Base-by-base conservation (phyloP, 2,329 filamentous ascomycete species). In the Mariannaea sp. region DNA sequence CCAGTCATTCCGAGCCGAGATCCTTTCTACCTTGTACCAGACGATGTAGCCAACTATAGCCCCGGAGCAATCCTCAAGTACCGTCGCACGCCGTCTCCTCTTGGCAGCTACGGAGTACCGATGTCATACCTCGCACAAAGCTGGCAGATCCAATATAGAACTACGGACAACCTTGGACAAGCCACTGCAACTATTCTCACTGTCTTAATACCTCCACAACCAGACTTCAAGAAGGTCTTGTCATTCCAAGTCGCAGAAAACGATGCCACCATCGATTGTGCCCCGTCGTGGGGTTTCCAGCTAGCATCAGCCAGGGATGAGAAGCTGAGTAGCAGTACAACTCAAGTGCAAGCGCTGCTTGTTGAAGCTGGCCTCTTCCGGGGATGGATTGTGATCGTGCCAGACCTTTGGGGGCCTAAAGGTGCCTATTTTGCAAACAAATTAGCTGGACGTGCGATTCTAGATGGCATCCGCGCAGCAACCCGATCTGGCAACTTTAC, bases 371-470 rank as follows among this genome's bases (percentile, higher is more conserved):
- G 57, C 7, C 71, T 82, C 2, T 66, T 69, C 5, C 50, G 69
- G 58, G 77, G 77, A 6, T 80, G 77, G 77, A 67, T 75, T 16
- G 74, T 82, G 19, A 75, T 72, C 13, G 65, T 76, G 70, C 77
- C 79, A 0, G 79, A 81, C 58, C 75, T 72, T 48, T 71, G 77
- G 49, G 76, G 76, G 0, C 74, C 75, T 2, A 64, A 65, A 12
- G 76, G 75, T 1, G 71, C 75, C 2, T 80, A 76, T 57, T 61
- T 70, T 1, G 72, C 74, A 9, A 75, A 75, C 39, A 64, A 68
- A 6, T 66, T 73, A 13, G 72, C 71, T 4, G 77, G 75, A 0
- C 69, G 79, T 27, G 71, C 74, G 1, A 74, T 71, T 12, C 66
- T 79, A 12, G 74, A 80, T 56, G 71, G 71, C 7, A 67, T 79